phyloP scores from a whole-genome alignment of 331 rosid species.

The Rosa hybrid region DNA sequence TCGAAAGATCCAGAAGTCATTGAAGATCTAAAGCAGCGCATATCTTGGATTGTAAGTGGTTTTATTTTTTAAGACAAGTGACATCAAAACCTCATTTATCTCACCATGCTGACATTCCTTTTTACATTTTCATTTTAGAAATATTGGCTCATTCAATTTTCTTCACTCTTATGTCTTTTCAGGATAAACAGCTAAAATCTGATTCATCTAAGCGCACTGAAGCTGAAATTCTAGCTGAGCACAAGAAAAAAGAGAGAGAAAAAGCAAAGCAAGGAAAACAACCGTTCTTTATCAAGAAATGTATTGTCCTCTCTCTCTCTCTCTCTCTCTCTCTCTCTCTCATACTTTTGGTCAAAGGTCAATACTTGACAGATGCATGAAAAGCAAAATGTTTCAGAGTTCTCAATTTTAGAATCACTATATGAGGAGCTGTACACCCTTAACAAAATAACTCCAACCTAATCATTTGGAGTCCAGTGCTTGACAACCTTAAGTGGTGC shows the following conservation, averaged over 20 bases:
- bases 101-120: not conserved
- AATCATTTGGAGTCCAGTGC: not conserved
- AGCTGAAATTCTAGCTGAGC: conserved; percentile 54
- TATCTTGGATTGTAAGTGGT: conserved; percentile 73
- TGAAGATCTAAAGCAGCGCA: conserved; percentile 46
- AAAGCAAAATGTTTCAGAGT: not conserved
- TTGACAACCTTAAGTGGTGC: too few relatives aligned
- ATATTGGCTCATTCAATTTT: not conserved
- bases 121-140: conserved; percentile 19
- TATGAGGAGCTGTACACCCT: not conserved
- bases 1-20: conserved; percentile 41
- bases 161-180: conserved; percentile 26
- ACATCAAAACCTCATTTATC: not conserved
- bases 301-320: conserved; percentile 34
- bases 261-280: conserved; percentile 81
- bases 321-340: not conserved
- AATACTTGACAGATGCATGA: not conserved
- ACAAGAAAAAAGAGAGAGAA: conserved; percentile 87
- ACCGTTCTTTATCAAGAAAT: conserved; percentile 80
- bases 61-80: conserved; percentile 5
- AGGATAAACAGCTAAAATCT: conserved; percentile 70
- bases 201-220: conserved; percentile 47
- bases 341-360: not conserved
- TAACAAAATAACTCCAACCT: not conserved
- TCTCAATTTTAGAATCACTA: not conserved